Percentiles rank a stretch among this genome's conserved stretches.
These are phyloP conservation scores for Penicillium chermesinum DNA, from an alignment of 495 filamentous ascomycete genomes.

Conservation along the genomic window DNA sequence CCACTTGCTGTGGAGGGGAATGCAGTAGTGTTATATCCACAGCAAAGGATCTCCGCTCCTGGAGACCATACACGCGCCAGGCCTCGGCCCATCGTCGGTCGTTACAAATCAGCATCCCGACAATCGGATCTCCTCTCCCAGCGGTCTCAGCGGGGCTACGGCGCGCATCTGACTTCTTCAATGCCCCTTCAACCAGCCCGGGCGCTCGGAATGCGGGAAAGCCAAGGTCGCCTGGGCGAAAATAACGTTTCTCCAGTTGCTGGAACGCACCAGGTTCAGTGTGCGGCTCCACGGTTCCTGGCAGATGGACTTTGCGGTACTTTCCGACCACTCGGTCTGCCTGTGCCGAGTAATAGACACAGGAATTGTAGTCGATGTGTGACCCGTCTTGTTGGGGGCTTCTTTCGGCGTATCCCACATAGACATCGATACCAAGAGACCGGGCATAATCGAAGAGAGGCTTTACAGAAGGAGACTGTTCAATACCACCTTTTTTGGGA, in stretches of 20 bases:
- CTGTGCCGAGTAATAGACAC: conserved; percentile 42
- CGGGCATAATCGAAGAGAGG: conserved; percentile 41
- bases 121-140: conserved; percentile 42
- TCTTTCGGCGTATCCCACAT: conserved; percentile 42
- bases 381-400: conserved; percentile 21
- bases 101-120: conserved; percentile 51
- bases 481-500: conserved; percentile 12
- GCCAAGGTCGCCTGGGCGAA: conserved; percentile 42
- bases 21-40: conserved; percentile 45
- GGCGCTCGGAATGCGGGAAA: conserved; percentile 45
- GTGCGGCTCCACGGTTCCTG: conserved; percentile 43
- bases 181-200: conserved; percentile 24
- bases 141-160: conserved; percentile 3
- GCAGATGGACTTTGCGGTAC: conserved; percentile 49
- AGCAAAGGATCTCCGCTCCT: conserved; percentile 42
- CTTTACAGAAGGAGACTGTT: conserved; percentile 32
- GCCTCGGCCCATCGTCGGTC: conserved; percentile 46
- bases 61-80: conserved; percentile 42
- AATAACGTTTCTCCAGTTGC: conserved; percentile 49
- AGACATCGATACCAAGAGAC: conserved; percentile 39
- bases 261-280: conserved; percentile 39
- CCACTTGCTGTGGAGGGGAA: conserved; percentile 42
- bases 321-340: conserved; percentile 35
- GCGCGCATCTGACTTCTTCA: conserved; percentile 1
- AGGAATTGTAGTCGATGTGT: conserved; percentile 36